phyloP scores from a whole-genome alignment of 495 filamentous ascomycete species.

The Barbatosphaeria neglecta region DNA sequence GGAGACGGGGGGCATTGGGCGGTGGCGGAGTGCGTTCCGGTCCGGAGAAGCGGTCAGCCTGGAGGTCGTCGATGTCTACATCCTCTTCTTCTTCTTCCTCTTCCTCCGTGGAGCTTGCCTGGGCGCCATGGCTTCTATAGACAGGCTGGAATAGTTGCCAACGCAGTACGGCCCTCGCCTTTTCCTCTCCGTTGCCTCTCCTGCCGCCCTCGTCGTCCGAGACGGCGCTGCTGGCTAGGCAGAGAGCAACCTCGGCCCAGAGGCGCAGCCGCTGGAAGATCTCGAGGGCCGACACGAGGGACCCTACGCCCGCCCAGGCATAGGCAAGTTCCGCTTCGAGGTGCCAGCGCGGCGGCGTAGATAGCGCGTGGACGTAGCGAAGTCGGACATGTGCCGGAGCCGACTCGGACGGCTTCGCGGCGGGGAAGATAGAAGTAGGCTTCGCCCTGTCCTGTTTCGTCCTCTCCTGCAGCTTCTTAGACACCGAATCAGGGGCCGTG shows the following conservation, averaged over 20 bases:
- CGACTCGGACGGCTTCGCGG: conserved; percentile 60
- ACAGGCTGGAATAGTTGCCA: conserved; percentile 63
- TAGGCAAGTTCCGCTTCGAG: conserved; percentile 87
- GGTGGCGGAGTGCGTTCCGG: conserved; percentile 58
- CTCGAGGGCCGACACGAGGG: conserved; percentile 78
- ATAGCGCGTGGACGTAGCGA: conserved; percentile 69
- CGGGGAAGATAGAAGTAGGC: conserved; percentile 81
- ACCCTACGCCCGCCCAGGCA: conserved; percentile 79
- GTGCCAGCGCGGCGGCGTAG: conserved; percentile 80
- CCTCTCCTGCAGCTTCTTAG: conserved; percentile 4
- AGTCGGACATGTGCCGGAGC: conserved; percentile 67
- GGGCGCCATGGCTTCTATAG: conserved; percentile 13
- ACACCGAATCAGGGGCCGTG: conserved; percentile 7
- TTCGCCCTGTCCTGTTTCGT: conserved; percentile 17
- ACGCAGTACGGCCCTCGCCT: conserved; percentile 62
- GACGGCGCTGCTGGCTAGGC: conserved; percentile 49
- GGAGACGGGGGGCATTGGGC: conserved; percentile 72
- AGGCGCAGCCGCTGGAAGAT: conserved; percentile 92
- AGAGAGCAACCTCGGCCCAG: conserved; percentile 92
- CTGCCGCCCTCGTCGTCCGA: conserved; percentile 52
- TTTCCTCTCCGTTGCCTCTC: conserved; percentile 52
- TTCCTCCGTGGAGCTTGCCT: conserved; percentile 21
- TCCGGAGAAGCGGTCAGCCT: conserved; percentile 41
- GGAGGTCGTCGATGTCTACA: conserved; percentile 36
- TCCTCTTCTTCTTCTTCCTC: conserved; percentile 39